These are phyloP conservation scores for grape (Vitis vinifera) DNA, from an alignment of 164 flowering plant species.

Conservation along the genomic window ASM3070453v1 NC_081811.1:8574501-8575000, in stretches of 20 bases:
- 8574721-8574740: not conserved
- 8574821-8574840: not conserved
- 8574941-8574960: too few species aligned
- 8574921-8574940: too few species aligned
- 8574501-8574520: too few species aligned
- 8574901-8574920: not conserved
- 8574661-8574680: too few species aligned
- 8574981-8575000: conserved; percentile 90
- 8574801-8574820: not conserved
- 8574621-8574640: too few species aligned
- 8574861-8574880: not conserved
- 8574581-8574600: too few species aligned
- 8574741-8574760: not conserved
- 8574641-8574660: too few species aligned
- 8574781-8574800: not conserved
- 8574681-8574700: too few species aligned
- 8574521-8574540: not conserved
- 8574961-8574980: not conserved
- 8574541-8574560: not conserved
- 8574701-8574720: not conserved
- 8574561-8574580: not conserved
- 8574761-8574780: not conserved
- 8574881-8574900: not conserved
- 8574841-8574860: not conserved
- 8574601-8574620: too few species aligned